Evolutionary conservation across 306 rosid species (phyloP).

Genomic region (Glycine tomentella): DNA sequence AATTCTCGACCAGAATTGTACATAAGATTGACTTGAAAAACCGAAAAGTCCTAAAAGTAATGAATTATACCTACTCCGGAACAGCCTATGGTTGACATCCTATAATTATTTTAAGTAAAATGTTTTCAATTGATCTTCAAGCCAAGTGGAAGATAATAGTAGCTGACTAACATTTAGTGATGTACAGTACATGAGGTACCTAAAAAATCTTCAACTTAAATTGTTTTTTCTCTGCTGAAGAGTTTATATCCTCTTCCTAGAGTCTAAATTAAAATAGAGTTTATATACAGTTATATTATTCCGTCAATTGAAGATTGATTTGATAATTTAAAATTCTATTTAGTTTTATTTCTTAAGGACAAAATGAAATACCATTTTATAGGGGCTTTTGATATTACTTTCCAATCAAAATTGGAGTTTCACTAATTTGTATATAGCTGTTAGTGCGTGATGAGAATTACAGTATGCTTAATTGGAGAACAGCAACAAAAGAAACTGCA

Average conservation of each 20-base stretch:
- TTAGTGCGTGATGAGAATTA: no score
- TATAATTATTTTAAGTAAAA: background rate
- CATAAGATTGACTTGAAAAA: constrained; percentile 26
- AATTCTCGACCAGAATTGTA: constrained; percentile 38
- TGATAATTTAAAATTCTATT: background rate
- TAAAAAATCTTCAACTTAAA: background rate
- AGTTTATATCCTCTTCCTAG: background rate
- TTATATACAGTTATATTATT: background rate
- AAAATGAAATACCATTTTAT: no score
- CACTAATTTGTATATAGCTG: background rate
- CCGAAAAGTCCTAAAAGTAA: constrained; percentile 20
- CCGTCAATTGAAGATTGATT: background rate
- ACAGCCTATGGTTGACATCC: background rate
- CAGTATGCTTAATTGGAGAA: no score
- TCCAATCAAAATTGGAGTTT: background rate
- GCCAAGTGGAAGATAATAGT: constrained; percentile 12
- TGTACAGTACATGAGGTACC: background rate
- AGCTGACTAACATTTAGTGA: background rate
- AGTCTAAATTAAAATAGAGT: no score
- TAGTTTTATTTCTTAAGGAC: background rate
- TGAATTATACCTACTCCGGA: constrained; percentile 20
- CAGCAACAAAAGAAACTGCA: no score
- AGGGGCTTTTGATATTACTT: background rate
- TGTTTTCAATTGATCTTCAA: constrained; percentile 8
- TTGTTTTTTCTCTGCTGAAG: no score